Conservation (phyloP, 139 green algal genomes). For the Volvox africanus region DNA sequence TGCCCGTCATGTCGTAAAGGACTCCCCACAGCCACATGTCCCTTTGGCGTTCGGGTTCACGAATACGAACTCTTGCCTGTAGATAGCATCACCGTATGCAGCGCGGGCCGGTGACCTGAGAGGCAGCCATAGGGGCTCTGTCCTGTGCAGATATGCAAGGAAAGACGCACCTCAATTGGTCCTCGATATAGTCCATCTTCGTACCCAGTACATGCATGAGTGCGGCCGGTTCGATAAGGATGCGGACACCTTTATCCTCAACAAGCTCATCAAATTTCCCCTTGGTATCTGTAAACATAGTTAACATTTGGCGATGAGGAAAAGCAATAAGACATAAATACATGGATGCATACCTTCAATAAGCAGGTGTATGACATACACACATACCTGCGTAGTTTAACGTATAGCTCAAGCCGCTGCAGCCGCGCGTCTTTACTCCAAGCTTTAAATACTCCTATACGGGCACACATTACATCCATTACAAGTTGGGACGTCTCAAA, state of each 20-base stretch:
- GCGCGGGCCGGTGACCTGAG: too few relatives aligned
- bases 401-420: slow-evolving; percentile 98
- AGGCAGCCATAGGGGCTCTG: too few relatives aligned
- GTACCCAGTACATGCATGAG: slow-evolving; percentile 99
- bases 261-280: slow-evolving; percentile 98
- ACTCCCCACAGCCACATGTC: slow-evolving; percentile 95
- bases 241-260: slow-evolving; percentile 89
- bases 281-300: slow-evolving; percentile 74
- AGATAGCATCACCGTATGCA: background rate
- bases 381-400: slow-evolving; percentile 93
- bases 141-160: too few relatives aligned
- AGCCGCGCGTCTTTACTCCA: slow-evolving; percentile 93
- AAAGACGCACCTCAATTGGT: slow-evolving; percentile 80
- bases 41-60: slow-evolving; percentile 85
- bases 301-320: background rate
- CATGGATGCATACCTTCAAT: too few relatives aligned
- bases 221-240: slow-evolving; percentile 95
- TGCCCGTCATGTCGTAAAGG: slow-evolving; percentile 80
- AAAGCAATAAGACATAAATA: background rate
- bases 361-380: background rate
- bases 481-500: background rate
- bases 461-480: background rate
- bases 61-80: slow-evolving; percentile 60
- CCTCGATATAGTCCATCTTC: slow-evolving; percentile 94
- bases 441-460: slow-evolving; percentile 92